Percentiles rank a stretch among this genome's conserved stretches.
Conservation (phyloP, 805 yeast species). For the Yamadazyma olivae region DNA sequence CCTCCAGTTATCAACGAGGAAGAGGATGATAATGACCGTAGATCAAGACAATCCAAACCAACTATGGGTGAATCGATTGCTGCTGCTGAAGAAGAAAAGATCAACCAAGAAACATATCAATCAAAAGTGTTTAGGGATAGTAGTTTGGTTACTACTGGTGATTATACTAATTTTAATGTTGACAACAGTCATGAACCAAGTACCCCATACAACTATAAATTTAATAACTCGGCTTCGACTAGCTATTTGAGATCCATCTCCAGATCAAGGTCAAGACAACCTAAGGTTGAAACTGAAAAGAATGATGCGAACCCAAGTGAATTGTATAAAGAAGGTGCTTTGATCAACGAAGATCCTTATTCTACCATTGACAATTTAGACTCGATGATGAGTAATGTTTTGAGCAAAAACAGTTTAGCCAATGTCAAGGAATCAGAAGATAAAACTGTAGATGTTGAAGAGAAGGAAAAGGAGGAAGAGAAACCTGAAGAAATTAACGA, state of each 20-base stretch:
- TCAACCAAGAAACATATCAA: conserved; percentile 15
- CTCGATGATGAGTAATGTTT: conserved; percentile 27
- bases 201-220: conserved; percentile 58
- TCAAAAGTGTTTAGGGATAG: conserved; percentile 25
- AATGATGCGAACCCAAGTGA: conserved; percentile 33
- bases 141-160: conserved; percentile 44
- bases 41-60: conserved; percentile 38
- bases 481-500: background rate
- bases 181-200: conserved; percentile 42
- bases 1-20: conserved; percentile 11
- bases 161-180: conserved; percentile 43
- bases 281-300: conserved; percentile 20
- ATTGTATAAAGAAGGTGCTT: conserved; percentile 55
- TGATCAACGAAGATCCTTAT: conserved; percentile 49
- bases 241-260: conserved; percentile 65
- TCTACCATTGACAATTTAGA: conserved; percentile 47
- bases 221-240: conserved; percentile 43
- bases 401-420: background rate
- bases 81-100: conserved; percentile 34
- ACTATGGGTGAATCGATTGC: conserved; percentile 46
- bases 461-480: background rate
- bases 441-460: conserved; percentile 1
- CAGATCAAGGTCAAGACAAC: conserved; percentile 57
- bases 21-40: conserved; percentile 34
- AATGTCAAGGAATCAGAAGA: conserved; percentile 1